Percentiles rank a stretch among this genome's conserved stretches.
Evolutionary conservation across 257 asterid species (phyloP).

Genomic region (Catharanthus roseus): DNA sequence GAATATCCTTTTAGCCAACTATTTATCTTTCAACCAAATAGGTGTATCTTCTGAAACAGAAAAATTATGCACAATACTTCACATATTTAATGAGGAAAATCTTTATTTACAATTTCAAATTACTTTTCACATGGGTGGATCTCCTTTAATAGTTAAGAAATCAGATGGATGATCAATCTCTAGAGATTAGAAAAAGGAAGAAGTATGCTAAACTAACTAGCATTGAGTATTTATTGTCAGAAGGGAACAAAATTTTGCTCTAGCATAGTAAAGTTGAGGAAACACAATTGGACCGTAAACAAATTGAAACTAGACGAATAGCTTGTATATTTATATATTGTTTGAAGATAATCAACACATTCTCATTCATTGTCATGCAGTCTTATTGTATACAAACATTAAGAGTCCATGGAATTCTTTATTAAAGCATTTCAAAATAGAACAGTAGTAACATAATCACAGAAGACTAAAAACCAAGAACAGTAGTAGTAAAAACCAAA

Average conservation of each 20-base stretch:
- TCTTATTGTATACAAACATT: background rate
- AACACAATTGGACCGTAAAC: background rate
- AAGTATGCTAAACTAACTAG: background rate
- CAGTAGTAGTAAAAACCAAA: background rate
- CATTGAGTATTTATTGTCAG: background rate
- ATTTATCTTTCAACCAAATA: background rate
- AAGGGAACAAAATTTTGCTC: background rate
- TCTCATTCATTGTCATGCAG: background rate
- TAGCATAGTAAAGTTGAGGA: background rate
- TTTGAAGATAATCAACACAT: background rate
- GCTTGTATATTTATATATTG: background rate
- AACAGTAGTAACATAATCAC: background rate
- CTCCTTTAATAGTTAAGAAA: background rate
- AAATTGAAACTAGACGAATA: background rate
- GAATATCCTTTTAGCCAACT: background rate
- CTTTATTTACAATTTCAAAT: background rate
- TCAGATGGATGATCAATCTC: background rate
- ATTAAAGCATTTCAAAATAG: background rate
- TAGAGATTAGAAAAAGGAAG: background rate
- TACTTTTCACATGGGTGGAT: background rate
- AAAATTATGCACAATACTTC: background rate
- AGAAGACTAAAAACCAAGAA: background rate
- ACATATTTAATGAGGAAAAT: background rate
- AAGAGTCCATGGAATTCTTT: background rate
- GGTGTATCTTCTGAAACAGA: background rate